Evolutionary conservation across 306 rosid species (phyloP).

Genomic region (Lablab purpureus): DNA sequence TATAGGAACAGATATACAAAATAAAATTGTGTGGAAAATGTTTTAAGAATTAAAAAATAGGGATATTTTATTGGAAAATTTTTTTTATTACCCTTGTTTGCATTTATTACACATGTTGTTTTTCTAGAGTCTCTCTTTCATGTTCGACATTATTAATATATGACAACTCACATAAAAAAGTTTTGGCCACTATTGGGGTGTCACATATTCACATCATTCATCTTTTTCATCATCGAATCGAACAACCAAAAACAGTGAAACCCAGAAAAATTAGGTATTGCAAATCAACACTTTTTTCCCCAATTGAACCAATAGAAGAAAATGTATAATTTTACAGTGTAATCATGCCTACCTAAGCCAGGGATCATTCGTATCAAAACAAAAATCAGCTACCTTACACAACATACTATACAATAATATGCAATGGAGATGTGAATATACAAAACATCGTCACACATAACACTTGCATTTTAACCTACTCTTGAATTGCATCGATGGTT

Average conservation of each 20-base stretch:
- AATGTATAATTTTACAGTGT: slow-evolving; percentile 31
- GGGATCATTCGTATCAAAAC: slow-evolving; percentile 23
- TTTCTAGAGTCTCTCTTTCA: slow-evolving; percentile 24
- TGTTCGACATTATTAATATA: slow-evolving; percentile 6
- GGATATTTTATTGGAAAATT: too few relatives aligned
- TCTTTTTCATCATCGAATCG: slow-evolving; percentile 23
- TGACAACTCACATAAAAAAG: slow-evolving; percentile 32
- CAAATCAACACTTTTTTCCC: too few relatives aligned
- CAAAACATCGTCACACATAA: slow-evolving; percentile 41
- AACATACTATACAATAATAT: slow-evolving; percentile 38
- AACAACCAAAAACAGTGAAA: slow-evolving; percentile 32
- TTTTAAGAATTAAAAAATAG: too few relatives aligned
- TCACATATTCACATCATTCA: slow-evolving; percentile 36
- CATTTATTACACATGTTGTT: too few relatives aligned
- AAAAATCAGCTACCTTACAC: slow-evolving; percentile 39
- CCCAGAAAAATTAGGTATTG: background rate
- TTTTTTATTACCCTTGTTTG: too few relatives aligned
- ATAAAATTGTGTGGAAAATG: too few relatives aligned
- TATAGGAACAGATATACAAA: too few relatives aligned
- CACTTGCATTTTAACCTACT: slow-evolving; percentile 41
- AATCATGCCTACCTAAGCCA: slow-evolving; percentile 25
- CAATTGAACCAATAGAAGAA: too few relatives aligned
- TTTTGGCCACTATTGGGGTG: slow-evolving; percentile 3
- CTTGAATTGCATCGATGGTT: slow-evolving; percentile 37
- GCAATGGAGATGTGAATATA: slow-evolving; percentile 43